Evolutionary conservation across 352 stramenopile species (phyloP), one percentile per base, ranked within the genome.

Genomic region (Plasmopara viticola): DNA sequence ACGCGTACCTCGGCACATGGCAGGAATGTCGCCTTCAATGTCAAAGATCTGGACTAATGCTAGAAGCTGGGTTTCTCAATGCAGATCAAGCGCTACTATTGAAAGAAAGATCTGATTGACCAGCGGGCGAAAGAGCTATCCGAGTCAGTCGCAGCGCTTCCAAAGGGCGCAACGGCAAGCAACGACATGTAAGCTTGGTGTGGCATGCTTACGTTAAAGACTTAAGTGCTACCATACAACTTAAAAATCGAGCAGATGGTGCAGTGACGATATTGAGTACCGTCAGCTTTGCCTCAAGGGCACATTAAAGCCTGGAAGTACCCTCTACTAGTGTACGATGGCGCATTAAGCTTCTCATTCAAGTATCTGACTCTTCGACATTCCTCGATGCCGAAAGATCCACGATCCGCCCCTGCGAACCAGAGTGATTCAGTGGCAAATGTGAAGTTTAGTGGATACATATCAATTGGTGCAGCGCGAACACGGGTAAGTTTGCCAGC

Each of bases 51-150:
- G 20, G 20, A 3, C 20, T 25, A 25, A 3, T 25, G 20, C 20
- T 3, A 3, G 3, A 25, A 25, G 1, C 20, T 25, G 20, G 20
- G 3, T 3, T 25, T 25, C 20, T 25, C 20, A 25, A 41, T 68
- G 44, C 47, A 94, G 84, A 90, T 69, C 14, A 63, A 91, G 55
- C 74, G 84, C 0, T 96, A 96, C 71, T 87, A 74, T 54, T 96
- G 86, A 85, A 96, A 96, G 56, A 66, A 89, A 14, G 65, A 84
- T 33, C 44, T 96, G 50, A 86, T 95, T 20, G 80, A 93, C 47
- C 67, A 94, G 54, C 83, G 86, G 45, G 78, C 78, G 44, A 80
- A 87, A 55, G 78, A 90, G 57, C 66, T 96, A 8, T 63, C 73
- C 14, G 65, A 79, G 49, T 73, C 67, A 29, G 64, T 83, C 15